These are phyloP conservation scores for Suzukiozyma palmioleophila DNA, from an alignment of 1,139 yeast genomes.

Conservation along the genomic window DNA sequence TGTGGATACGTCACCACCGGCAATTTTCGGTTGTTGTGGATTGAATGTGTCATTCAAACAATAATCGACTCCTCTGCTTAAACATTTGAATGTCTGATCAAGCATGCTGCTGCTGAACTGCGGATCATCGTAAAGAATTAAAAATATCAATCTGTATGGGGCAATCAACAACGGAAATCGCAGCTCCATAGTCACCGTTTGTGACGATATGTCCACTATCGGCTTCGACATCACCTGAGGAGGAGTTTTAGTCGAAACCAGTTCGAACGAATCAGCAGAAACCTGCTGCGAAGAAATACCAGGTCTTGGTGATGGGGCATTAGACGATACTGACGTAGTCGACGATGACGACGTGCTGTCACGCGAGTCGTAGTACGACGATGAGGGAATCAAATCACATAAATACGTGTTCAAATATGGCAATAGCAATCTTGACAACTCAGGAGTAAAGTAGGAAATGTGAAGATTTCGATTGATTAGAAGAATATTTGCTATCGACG, in stretches of 20 bases:
- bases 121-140: slow-evolving; percentile 22
- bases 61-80: slow-evolving; percentile 14
- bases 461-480: slow-evolving; percentile 24
- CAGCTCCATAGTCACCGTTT: too few relatives aligned
- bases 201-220: too few relatives aligned
- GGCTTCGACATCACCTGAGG: too few relatives aligned
- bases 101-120: slow-evolving; percentile 8
- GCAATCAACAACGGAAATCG: slow-evolving; percentile 18
- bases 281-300: neutral
- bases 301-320: too few relatives aligned
- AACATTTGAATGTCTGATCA: slow-evolving; percentile 11
- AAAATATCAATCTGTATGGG: slow-evolving; percentile 22
- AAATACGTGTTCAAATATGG: slow-evolving; percentile 13
- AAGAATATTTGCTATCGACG: slow-evolving; percentile 23
- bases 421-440: slow-evolving; percentile 15
- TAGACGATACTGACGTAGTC: too few relatives aligned
- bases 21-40: neutral
- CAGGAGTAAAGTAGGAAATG: slow-evolving; percentile 16
- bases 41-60: slow-evolving; percentile 7
- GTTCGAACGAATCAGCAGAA: slow-evolving; percentile 1
- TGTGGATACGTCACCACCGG: neutral
- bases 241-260: neutral
- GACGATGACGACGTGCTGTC: too few relatives aligned
- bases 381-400: neutral
- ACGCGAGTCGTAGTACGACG: too few relatives aligned